A percentile compares a stretch with the other conserved stretches of the same genome.
Evolutionary conservation across 345 rosid genomes (phyloP).

Genomic region (Gossypium ekmanianum): DNA sequence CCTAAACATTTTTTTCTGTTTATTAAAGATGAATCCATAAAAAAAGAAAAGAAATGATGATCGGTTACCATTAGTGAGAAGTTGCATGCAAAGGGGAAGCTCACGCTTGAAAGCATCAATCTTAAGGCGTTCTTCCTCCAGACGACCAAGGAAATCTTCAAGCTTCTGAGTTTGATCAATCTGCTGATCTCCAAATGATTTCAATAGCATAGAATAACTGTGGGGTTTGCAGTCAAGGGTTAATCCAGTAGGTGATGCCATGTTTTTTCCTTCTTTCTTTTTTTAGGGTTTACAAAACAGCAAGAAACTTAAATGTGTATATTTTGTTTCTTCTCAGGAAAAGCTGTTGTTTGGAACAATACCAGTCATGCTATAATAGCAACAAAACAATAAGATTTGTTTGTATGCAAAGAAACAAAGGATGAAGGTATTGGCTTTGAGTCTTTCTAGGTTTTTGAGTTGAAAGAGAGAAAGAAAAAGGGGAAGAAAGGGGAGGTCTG

Average conservation of each 20-base stretch:
- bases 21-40: neutral
- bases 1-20: neutral
- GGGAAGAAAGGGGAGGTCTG: slow-evolving; percentile 33
- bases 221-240: slow-evolving; percentile 83
- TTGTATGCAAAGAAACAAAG: slow-evolving; percentile 28
- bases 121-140: slow-evolving; percentile 92
- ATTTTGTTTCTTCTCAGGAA: neutral
- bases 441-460: slow-evolving; percentile 28
- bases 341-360: slow-evolving; percentile 14
- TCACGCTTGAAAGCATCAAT: slow-evolving; percentile 98
- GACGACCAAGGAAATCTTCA: slow-evolving; percentile 74
- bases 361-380: slow-evolving; percentile 24
- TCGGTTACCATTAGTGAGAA: slow-evolving; percentile 74
- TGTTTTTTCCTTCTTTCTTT: slow-evolving; percentile 4
- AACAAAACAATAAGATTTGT: neutral
- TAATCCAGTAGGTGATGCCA: slow-evolving; percentile 81
- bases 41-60: neutral
- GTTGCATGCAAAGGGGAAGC: slow-evolving; percentile 99
- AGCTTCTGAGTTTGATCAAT: slow-evolving; percentile 68
- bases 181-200: slow-evolving; percentile 69
- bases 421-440: slow-evolving; percentile 5
- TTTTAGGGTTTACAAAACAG: neutral
- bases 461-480: slow-evolving; percentile 18
- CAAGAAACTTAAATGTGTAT: neutral
- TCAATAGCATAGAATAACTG: slow-evolving; percentile 81